Conservation (phyloP, 2,329 filamentous ascomycete genomes). For the Ophiostoma sp. region DNA sequence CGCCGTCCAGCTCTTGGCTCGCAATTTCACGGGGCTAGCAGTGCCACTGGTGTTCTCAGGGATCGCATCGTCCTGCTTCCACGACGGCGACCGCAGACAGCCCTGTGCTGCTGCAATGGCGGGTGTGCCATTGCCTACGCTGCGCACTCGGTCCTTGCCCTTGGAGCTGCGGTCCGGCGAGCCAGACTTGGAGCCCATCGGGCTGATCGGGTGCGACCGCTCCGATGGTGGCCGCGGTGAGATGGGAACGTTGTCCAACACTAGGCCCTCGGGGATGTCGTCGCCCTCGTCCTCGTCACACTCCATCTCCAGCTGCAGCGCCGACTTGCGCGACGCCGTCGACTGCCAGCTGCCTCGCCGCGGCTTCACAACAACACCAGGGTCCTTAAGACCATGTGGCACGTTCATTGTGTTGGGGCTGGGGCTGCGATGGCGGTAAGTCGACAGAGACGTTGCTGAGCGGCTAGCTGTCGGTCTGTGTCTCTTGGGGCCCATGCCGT, state of each 20-base stretch:
- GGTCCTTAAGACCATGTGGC: conserved; percentile 43
- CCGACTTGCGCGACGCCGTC: conserved; percentile 58
- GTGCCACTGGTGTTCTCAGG: conserved; percentile 31
- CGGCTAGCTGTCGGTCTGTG: conserved; percentile 35
- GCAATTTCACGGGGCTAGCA: conserved; percentile 44
- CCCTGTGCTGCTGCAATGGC: conserved; percentile 55
- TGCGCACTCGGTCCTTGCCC: conserved; percentile 48
- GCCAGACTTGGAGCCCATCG: conserved; percentile 48
- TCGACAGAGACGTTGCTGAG: conserved; percentile 39
- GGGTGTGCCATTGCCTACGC: conserved; percentile 60
- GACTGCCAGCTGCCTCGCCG: conserved; percentile 69
- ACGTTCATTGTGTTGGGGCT: conserved; percentile 43
- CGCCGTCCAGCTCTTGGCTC: conserved; percentile 70
- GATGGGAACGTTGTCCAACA: conserved; percentile 77
- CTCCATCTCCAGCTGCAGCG: conserved; percentile 67
- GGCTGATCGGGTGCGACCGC: conserved; percentile 44
- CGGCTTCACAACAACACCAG: conserved; percentile 38
- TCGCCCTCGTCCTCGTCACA: conserved; percentile 72
- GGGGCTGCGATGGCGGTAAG: conserved; percentile 45
- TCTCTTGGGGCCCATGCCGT: conserved; percentile 30
- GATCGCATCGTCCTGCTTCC: conserved; percentile 45
- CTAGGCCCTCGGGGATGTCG: conserved; percentile 70
- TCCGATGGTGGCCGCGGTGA: conserved; percentile 62
- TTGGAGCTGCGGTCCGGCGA: conserved; percentile 46
- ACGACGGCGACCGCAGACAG: conserved; percentile 52